These are phyloP conservation scores for Lignosus rhinocerotis DNA, from an alignment of 1,284 basidiomycete genomes.

Conservation along the genomic window DNA sequence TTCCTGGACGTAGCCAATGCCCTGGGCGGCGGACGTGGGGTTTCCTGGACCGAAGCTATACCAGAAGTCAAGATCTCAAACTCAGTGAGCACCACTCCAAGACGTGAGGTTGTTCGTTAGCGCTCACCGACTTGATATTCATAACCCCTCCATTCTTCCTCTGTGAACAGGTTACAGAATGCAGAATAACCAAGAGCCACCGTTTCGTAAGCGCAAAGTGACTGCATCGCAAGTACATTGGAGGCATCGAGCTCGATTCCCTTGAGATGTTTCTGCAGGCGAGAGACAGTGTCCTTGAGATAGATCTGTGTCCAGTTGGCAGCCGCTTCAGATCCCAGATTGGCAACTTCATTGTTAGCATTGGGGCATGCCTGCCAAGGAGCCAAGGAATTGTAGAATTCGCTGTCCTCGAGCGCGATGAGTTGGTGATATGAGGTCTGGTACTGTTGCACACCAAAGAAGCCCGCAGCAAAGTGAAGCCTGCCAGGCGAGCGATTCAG, in stretches of 20 bases:
- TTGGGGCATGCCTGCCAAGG: slow-evolving; percentile 48
- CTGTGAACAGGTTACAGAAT: slow-evolving; percentile 60
- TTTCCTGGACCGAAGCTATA: slow-evolving; percentile 57
- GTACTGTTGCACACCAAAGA: slow-evolving; percentile 58
- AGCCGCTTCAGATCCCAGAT: slow-evolving; percentile 32
- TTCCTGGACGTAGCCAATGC: slow-evolving; percentile 65
- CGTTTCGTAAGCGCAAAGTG: slow-evolving; percentile 65
- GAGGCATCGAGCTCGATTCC: slow-evolving; percentile 51
- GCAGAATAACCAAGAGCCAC: slow-evolving; percentile 61
- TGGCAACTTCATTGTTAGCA: slow-evolving; percentile 37
- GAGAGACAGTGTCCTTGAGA: slow-evolving; percentile 48
- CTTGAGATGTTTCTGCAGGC: slow-evolving; percentile 46
- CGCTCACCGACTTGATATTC: slow-evolving; percentile 49
- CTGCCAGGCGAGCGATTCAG: slow-evolving; percentile 25
- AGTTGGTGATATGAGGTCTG: slow-evolving; percentile 46
- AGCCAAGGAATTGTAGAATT: slow-evolving; percentile 62
- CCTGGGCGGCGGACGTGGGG: slow-evolving; percentile 55
- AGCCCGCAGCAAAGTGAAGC: slow-evolving; percentile 57
- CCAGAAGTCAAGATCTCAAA: slow-evolving; percentile 44
- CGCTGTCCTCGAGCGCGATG: slow-evolving; percentile 51
- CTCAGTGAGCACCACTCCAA: not conserved
- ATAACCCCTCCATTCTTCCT: slow-evolving; percentile 67
- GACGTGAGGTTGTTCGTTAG: not conserved
- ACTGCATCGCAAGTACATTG: slow-evolving; percentile 50
- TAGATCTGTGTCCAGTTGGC: slow-evolving; percentile 55